phyloP scores from a whole-genome alignment of 179 eudicot genomes.

The Patellifolia procumbens region DNA sequence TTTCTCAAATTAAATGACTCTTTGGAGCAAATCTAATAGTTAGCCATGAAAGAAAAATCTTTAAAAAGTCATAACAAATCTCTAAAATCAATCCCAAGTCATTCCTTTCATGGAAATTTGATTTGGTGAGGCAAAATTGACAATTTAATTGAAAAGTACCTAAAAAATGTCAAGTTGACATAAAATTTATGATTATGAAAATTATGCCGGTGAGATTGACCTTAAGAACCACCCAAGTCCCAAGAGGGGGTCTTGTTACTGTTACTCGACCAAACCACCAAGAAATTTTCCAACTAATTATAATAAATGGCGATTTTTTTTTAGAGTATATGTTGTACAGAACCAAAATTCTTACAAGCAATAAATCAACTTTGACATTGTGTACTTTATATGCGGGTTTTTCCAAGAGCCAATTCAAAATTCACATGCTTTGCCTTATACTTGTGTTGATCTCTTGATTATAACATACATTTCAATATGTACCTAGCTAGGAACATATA shows the following conservation, averaged over 20 bases:
- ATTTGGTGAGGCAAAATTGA: constrained; percentile 19
- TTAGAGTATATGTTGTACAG: not conserved
- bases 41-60: not conserved
- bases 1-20: not conserved
- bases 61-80: not conserved
- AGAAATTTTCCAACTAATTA: not conserved
- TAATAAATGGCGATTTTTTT: not conserved
- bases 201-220: not conserved
- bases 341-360: constrained; percentile 1
- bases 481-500: too few species aligned
- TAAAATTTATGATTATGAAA: not conserved
- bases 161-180: not conserved
- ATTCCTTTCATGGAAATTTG: constrained; percentile 2
- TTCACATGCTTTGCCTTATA: not conserved
- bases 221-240: not conserved
- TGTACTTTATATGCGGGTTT: not conserved
- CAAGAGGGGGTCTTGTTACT: not conserved
- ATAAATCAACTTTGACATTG: not conserved
- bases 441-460: not conserved
- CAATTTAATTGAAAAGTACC: not conserved
- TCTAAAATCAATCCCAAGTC: not conserved
- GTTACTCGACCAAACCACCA: not conserved
- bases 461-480: not conserved
- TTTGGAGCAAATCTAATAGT: not conserved
- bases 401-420: not conserved